Evolutionary conservation across 1,139 yeast species (phyloP).

Genomic region (Suhomyces taliae): DNA sequence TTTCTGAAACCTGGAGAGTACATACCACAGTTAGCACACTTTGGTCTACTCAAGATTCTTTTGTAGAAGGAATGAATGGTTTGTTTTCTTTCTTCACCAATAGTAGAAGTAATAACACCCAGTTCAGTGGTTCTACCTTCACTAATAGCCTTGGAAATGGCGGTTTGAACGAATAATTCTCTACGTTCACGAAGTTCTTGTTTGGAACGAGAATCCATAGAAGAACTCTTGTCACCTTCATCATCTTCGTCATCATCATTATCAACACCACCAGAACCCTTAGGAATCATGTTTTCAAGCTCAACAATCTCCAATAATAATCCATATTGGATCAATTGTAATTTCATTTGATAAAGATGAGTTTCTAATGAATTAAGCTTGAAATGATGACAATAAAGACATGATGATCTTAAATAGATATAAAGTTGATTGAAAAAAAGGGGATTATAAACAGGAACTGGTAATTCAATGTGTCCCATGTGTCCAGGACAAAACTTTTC

Average conservation of each 20-base stretch:
- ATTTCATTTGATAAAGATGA: conserved; percentile 75
- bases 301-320: conserved; percentile 75
- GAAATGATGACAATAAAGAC: conserved; percentile 89
- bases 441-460: conserved; percentile 94
- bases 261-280: conserved; percentile 28
- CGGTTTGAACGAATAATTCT: conserved; percentile 64
- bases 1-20: conserved; percentile 91
- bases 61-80: conserved; percentile 76
- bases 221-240: conserved; percentile 21
- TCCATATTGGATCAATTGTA: conserved; percentile 84
- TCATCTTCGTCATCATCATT: conserved; percentile 19
- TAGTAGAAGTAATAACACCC: conserved; percentile 81
- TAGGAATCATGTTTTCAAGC: conserved; percentile 60
- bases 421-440: conserved; percentile 90
- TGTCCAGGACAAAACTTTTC: conserved; percentile 97
- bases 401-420: conserved; percentile 76
- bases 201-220: conserved; percentile 40
- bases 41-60: conserved; percentile 69
- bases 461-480: conserved; percentile 96
- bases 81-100: conserved; percentile 81
- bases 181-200: conserved; percentile 58
- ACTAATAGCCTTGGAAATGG: conserved; percentile 72
- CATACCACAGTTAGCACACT: conserved; percentile 96
- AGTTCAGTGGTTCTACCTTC: conserved; percentile 68
- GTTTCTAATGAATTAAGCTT: conserved; percentile 66